These are phyloP conservation scores for Vigna unguiculata DNA, from an alignment of 306 rosid species.

Conservation along the genomic window DNA sequence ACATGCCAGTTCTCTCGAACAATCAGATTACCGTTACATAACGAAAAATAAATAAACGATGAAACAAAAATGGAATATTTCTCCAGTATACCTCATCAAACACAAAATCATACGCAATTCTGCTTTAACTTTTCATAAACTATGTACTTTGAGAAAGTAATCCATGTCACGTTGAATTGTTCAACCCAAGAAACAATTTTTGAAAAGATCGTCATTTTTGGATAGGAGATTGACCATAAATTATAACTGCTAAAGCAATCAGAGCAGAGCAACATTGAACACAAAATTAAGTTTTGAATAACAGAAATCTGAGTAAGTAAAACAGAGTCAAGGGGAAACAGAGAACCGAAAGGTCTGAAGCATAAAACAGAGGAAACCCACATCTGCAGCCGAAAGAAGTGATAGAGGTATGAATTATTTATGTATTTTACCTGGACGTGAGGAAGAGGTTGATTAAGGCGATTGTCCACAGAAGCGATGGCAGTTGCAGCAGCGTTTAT, in stretches of 20 bases:
- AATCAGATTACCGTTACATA: neutral
- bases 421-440: slow-evolving; percentile 54
- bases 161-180: slow-evolving; percentile 9
- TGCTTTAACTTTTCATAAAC: neutral
- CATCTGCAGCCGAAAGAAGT: neutral
- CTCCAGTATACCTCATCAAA: neutral
- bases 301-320: neutral
- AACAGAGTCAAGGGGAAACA: neutral
- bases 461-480: slow-evolving; percentile 71
- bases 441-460: slow-evolving; percentile 59
- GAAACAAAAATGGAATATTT: neutral
- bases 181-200: neutral
- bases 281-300: neutral
- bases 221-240: slow-evolving; percentile 22
- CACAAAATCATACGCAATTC: neutral
- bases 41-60: neutral
- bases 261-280: slow-evolving; percentile 2
- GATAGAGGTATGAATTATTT: neutral
- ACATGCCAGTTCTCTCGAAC: neutral
- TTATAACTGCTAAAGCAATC: slow-evolving; percentile 25
- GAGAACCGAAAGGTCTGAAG: slow-evolving; percentile 2
- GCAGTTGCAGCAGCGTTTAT: slow-evolving; percentile 93
- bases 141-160: slow-evolving; percentile 31
- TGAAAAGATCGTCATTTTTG: slow-evolving; percentile 5
- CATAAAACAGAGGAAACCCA: slow-evolving; percentile 7